Conservation (phyloP, 176 grass and related monocot species). For the Saccharum officinarum region DNA sequence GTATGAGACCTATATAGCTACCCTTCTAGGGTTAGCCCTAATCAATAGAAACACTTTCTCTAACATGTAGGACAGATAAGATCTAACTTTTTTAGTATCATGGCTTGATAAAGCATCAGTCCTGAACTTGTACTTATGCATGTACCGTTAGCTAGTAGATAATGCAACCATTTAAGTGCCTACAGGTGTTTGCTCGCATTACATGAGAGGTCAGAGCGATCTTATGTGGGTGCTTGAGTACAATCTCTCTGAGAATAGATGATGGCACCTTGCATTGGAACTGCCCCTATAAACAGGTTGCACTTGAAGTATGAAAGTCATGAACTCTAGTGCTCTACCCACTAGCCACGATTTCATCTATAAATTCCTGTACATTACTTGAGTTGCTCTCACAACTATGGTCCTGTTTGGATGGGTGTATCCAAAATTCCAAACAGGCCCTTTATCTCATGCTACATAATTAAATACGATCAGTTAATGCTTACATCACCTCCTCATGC, state of each 20-base stretch:
- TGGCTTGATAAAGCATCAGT: background rate
- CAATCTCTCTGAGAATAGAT: background rate
- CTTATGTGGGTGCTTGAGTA: background rate
- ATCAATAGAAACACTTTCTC: too few relatives aligned
- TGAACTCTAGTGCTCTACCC: conserved; percentile 10
- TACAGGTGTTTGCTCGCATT: background rate
- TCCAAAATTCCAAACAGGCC: background rate
- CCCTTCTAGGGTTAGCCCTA: too few relatives aligned
- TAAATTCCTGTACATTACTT: background rate
- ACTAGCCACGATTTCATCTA: background rate
- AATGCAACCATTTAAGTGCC: background rate
- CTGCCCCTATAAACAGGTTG: background rate
- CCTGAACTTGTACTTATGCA: background rate
- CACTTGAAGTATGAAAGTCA: background rate
- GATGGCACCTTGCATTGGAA: background rate
- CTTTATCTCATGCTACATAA: background rate
- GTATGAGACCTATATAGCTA: too few relatives aligned
- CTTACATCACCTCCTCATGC: conserved; percentile 18
- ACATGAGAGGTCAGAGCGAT: background rate
- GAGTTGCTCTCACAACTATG: background rate
- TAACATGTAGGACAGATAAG: background rate
- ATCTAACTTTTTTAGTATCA: background rate
- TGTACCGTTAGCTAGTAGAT: background rate
- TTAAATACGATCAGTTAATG: conserved; percentile 12
- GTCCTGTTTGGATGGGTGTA: background rate